These are phyloP conservation scores for Globisporangium uncinulatum DNA, from an alignment of 352 stramenopile genomes.

Conservation along the genomic window DNA sequence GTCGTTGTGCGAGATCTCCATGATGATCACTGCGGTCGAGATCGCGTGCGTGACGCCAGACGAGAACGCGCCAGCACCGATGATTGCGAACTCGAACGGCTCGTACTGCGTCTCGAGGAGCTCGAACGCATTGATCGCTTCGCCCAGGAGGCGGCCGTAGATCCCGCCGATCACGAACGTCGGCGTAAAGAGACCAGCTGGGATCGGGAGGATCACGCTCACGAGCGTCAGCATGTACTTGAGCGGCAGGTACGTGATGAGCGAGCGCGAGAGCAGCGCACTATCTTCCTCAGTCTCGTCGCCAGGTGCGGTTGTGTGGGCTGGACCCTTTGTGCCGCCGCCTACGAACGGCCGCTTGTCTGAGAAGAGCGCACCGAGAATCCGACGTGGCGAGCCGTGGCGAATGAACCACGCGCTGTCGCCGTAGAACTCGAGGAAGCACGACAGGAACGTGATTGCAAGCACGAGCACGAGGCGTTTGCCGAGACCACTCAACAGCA, in stretches of 20 bases:
- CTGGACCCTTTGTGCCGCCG: conserved; percentile 3
- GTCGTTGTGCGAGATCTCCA: conserved; percentile 89
- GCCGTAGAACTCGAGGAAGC: conserved; percentile 71
- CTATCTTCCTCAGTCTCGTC: conserved; percentile 27
- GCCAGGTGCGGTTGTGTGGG: not conserved
- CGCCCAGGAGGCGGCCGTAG: conserved; percentile 73
- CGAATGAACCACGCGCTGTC: conserved; percentile 77
- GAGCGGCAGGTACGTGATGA: conserved; percentile 72
- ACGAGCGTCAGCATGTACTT: conserved; percentile 76
- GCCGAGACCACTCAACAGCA: conserved; percentile 41
- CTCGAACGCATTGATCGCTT: conserved; percentile 61
- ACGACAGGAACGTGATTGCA: conserved; percentile 56
- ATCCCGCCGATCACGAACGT: conserved; percentile 85
- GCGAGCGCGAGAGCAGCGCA: conserved; percentile 59
- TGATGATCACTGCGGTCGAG: conserved; percentile 91
- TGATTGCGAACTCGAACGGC: conserved; percentile 91
- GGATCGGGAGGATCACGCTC: conserved; percentile 70
- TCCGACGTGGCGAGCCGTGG: conserved; percentile 58
- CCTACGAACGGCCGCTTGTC: conserved; percentile 43
- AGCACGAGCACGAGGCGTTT: conserved; percentile 57
- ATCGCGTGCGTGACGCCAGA: conserved; percentile 91
- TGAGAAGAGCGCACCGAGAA: conserved; percentile 61
- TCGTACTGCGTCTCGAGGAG: conserved; percentile 65
- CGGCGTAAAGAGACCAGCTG: conserved; percentile 74
- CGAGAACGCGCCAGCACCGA: conserved; percentile 88